phyloP scores from a whole-genome alignment of 2,329 filamentous ascomycete genomes.

The Hypoxylon sp. region DNA sequence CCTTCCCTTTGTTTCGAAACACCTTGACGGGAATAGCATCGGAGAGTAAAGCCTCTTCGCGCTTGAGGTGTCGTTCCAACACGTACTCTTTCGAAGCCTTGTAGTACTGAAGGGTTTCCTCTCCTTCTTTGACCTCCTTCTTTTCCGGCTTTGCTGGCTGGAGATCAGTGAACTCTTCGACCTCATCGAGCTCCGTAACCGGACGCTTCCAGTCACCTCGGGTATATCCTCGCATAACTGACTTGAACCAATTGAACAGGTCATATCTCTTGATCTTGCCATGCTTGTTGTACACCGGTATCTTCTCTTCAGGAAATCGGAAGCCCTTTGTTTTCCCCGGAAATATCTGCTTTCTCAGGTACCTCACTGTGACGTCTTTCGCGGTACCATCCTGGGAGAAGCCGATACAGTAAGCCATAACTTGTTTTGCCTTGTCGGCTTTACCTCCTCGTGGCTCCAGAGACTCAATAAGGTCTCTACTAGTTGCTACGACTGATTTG shows the following conservation, averaged over 20 bases:
- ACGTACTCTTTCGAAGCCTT: slow-evolving; percentile 87
- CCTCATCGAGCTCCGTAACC: slow-evolving; percentile 75
- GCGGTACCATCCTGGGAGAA: slow-evolving; percentile 85
- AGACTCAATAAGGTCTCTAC: slow-evolving; percentile 72
- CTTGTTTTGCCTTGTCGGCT: slow-evolving; percentile 85
- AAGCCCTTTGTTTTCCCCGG: slow-evolving; percentile 91
- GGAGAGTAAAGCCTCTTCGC: slow-evolving; percentile 85
- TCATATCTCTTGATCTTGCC: slow-evolving; percentile 82
- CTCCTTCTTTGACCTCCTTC: slow-evolving; percentile 75
- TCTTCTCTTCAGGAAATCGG: slow-evolving; percentile 79
- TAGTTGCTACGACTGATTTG: slow-evolving; percentile 73
- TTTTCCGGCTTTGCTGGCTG: slow-evolving; percentile 75
- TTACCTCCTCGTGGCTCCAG: slow-evolving; percentile 85
- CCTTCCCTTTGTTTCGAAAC: slow-evolving; percentile 79
- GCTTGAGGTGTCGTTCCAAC: slow-evolving; percentile 83
- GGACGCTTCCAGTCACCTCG: slow-evolving; percentile 58
- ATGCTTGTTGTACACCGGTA: slow-evolving; percentile 78
- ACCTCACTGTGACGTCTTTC: slow-evolving; percentile 93
- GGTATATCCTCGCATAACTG: slow-evolving; percentile 76
- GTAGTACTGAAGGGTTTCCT: slow-evolving; percentile 86
- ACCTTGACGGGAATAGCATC: slow-evolving; percentile 73
- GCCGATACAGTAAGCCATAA: slow-evolving; percentile 88
- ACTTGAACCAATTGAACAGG: slow-evolving; percentile 87
- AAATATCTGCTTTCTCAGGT: slow-evolving; percentile 80
- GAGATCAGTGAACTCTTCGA: slow-evolving; percentile 81